Base-by-base conservation (phyloP, 306 rosid genomes). In the Citrullus colocynthis region DNA sequence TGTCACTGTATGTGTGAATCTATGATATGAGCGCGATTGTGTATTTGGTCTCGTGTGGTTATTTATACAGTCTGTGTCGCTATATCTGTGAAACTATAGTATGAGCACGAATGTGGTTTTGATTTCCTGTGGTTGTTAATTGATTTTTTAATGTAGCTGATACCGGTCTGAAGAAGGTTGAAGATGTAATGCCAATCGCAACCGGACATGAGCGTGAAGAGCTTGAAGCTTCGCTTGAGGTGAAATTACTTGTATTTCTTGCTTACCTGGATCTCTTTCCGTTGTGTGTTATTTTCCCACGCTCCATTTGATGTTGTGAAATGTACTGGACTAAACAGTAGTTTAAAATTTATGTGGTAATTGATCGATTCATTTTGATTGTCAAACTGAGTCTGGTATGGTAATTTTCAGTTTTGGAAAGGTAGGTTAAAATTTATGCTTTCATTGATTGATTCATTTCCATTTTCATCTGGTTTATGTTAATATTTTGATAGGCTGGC, bases 191-290 rank as follows among this genome's bases (percentile, higher is more conserved):
- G 88, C 99, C 99, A 16, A 92, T 95, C 72, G 99, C 97, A 39
- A 95, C 99, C 18, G 97, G 98, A 7, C 97, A 92, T 83, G 98
- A 96, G 87, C 98, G 89, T 4, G 97, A 96, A 87, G 98, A 96
- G 89, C 84, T 91, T 82, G 90, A 86, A 67, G 97, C 99, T 73
- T 85, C 90, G 72, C 86, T 86, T 57, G 76, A 84, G 87, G 89
- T 81, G 24, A 16, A 6, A 5, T 81, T 58, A 17, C 7, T 67
- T 72, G 14, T 60, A 54, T 7, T 61, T 52, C 9, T 17, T 49
- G 20, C 15, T 36, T 76, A 17, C 30, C 39, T 30, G 24, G 28
- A 24, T 49, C 49, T 77, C 39, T 77, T 52, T 52, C 3, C 28
- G 16, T 18, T 64, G 24, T n/a, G 44, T 16, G 8, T 30, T 9